Conservation (phyloP, 208 protist genomes). For the Porcisia hertigi region DNA sequence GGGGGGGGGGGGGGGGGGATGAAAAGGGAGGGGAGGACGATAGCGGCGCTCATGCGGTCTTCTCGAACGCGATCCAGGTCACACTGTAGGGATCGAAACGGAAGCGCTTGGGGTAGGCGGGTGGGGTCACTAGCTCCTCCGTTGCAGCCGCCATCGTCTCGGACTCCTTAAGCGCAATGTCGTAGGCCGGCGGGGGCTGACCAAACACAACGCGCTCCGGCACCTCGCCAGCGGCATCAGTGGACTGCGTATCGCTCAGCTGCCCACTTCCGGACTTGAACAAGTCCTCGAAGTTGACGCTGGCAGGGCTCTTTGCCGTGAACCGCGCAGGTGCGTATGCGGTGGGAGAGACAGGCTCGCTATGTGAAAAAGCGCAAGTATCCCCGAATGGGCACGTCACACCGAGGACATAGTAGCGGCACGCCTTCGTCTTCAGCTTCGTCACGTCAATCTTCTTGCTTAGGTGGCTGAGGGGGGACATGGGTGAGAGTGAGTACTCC, state of each 20-base stretch:
- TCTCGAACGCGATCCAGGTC: slow-evolving; percentile 62
- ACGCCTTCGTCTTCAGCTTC: slow-evolving; percentile 90
- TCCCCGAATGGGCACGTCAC: slow-evolving; percentile 78
- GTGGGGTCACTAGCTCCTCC: slow-evolving; percentile 36
- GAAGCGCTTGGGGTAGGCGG: slow-evolving; percentile 81
- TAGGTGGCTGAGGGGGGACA: slow-evolving; percentile 22
- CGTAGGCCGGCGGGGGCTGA: slow-evolving; percentile 73
- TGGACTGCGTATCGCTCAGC: slow-evolving; percentile 33
- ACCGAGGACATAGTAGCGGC: slow-evolving; percentile 79
- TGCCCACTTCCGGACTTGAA: slow-evolving; percentile 30
- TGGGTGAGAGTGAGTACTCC: slow-evolving; percentile 27
- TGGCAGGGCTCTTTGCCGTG: slow-evolving; percentile 17
- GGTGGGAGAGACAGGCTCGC: slow-evolving; percentile 36
- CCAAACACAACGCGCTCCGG: slow-evolving; percentile 35
- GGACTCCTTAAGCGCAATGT: slow-evolving; percentile 47
- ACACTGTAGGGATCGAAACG: slow-evolving; percentile 89
- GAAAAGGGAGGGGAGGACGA: neutral
- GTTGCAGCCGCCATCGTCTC: slow-evolving; percentile 23
- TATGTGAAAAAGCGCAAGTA: slow-evolving; percentile 88
- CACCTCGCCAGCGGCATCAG: slow-evolving; percentile 25
- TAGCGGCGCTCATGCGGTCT: slow-evolving; percentile 13
- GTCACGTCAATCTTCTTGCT: slow-evolving; percentile 73
- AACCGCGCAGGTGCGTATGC: slow-evolving; percentile 10
- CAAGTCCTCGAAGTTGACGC: slow-evolving; percentile 30
- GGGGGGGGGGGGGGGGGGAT: too few relatives aligned